Percentiles rank a stretch among this genome's conserved stretches.
Evolutionary conservation across 2,329 filamentous ascomycete genomes (phyloP).

Genomic region (Sarocladium oryzae): DNA sequence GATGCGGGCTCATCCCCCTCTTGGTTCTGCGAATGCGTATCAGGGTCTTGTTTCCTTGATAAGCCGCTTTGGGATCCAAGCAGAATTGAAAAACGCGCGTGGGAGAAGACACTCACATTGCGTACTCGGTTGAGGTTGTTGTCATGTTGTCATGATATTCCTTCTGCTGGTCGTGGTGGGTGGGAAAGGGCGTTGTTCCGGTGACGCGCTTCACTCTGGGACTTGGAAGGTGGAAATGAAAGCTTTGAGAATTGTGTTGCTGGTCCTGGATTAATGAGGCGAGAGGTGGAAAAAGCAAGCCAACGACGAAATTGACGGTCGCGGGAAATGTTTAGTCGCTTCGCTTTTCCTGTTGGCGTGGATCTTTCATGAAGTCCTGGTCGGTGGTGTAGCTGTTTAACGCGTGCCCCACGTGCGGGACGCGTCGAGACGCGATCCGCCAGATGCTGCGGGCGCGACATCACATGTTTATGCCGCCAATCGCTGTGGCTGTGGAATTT

Average conservation of each 20-base stretch:
- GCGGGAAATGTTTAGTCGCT: too few species aligned
- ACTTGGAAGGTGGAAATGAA: too few species aligned
- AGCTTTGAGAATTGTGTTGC: too few species aligned
- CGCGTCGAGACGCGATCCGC: conserved; percentile 16
- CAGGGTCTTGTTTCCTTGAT: not conserved
- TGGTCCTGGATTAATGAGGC: too few species aligned
- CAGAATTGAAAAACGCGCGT: not conserved
- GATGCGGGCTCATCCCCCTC: conserved; percentile 16
- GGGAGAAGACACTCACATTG: conserved; percentile 17
- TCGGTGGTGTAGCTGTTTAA: too few species aligned
- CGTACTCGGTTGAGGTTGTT: conserved; percentile 22
- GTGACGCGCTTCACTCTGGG: not conserved
- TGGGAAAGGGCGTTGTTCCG: not conserved
- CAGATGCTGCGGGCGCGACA: too few species aligned
- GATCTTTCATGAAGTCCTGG: not conserved
- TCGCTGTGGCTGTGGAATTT: too few species aligned
- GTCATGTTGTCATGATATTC: conserved; percentile 14
- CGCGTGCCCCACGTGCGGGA: conserved; percentile 15
- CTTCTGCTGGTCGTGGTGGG: not conserved
- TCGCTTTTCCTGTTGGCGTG: too few species aligned
- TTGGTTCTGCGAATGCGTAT: conserved; percentile 25
- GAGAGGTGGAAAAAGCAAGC: too few species aligned
- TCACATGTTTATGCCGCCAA: too few species aligned
- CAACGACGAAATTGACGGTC: too few species aligned
- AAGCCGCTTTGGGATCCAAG: not conserved